Evolutionary conservation across 2,329 filamentous ascomycete species (phyloP).

Genomic region (Trematosphaeria pertusa): DNA sequence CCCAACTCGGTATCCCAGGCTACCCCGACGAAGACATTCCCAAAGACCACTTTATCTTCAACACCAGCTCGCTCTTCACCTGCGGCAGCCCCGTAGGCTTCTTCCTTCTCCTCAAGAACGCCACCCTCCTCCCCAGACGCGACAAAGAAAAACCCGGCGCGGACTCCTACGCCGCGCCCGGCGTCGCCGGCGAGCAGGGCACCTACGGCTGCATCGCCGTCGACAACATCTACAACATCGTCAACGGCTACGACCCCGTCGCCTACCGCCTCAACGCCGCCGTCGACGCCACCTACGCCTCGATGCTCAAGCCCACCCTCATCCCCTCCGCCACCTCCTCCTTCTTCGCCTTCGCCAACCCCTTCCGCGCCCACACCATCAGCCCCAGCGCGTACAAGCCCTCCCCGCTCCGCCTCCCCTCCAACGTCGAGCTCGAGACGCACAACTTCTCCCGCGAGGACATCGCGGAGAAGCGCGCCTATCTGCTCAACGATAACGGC

Average conservation of each 20-base stretch:
- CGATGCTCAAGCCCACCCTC: constrained; percentile 76
- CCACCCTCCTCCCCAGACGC: constrained; percentile 74
- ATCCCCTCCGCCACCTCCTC: constrained; percentile 74
- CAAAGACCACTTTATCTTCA: constrained; percentile 76
- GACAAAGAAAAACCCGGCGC: constrained; percentile 78
- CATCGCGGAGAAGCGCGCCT: constrained; percentile 86
- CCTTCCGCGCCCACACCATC: constrained; percentile 44
- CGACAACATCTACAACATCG: constrained; percentile 95
- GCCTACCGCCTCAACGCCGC: constrained; percentile 92
- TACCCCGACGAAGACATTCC: constrained; percentile 57
- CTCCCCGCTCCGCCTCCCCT: constrained; percentile 49
- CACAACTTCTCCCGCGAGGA: constrained; percentile 95
- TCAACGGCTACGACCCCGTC: constrained; percentile 79
- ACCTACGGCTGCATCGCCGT: constrained; percentile 90
- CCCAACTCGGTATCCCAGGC: constrained; percentile 41
- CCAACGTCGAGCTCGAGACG: constrained; percentile 84
- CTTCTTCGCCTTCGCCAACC: constrained; percentile 51
- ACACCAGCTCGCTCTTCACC: constrained; percentile 87
- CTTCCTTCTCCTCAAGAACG: constrained; percentile 84
- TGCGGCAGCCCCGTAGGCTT: constrained; percentile 91
- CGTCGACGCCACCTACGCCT: constrained; percentile 80
- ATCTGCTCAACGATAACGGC: constrained; percentile 91
- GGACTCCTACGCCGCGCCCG: constrained; percentile 59
- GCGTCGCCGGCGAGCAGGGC: constrained; percentile 78
- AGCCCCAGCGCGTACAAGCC: constrained; percentile 41